phyloP scores from a whole-genome alignment of 192 early-diverging fungal species.

The Backusella tarrabulga region DNA sequence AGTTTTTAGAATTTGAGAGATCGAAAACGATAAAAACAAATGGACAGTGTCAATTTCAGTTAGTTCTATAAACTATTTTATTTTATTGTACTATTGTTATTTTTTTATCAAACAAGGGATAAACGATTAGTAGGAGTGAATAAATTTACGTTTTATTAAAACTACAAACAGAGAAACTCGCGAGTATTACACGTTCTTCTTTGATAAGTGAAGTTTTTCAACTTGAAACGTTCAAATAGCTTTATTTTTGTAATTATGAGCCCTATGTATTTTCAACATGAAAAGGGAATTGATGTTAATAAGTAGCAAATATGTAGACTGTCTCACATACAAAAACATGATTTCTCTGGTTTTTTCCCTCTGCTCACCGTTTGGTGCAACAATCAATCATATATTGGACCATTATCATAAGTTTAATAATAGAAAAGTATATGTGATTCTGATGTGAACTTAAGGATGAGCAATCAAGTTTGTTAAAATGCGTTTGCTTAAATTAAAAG shows the following conservation, averaged over 20 bases:
- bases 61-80: neutral
- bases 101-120: neutral
- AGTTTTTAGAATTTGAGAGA: too few species aligned
- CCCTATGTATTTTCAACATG: too few species aligned
- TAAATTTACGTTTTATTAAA: neutral
- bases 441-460: neutral
- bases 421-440: neutral
- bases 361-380: too few species aligned
- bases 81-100: neutral
- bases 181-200: neutral
- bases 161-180: neutral
- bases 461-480: neutral
- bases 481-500: neutral
- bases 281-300: too few species aligned
- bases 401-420: neutral
- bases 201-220: neutral
- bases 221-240: neutral
- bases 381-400: too few species aligned
- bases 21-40: too few species aligned
- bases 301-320: too few species aligned
- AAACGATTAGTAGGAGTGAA: neutral
- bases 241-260: neutral
- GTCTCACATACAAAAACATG: too few species aligned
- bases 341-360: too few species aligned
- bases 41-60: neutral